Base-by-base conservation (phyloP, 768 basidiomycete species). In the Lactarius pseudohatsudake region DNA sequence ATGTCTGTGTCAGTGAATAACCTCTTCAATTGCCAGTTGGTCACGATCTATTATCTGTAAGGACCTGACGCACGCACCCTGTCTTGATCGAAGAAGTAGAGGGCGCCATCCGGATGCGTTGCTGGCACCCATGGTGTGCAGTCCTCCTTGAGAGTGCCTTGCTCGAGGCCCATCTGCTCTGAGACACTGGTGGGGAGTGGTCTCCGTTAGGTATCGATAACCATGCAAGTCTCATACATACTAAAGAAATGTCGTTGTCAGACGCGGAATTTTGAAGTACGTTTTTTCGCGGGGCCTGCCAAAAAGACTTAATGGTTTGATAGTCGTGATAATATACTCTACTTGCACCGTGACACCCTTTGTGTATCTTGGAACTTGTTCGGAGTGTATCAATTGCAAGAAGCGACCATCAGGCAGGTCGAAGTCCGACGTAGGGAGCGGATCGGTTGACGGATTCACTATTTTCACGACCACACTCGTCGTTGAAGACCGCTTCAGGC, bases 1-100 rank as follows among this genome's bases (percentile, higher is more conserved):
- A 87, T 73, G 65, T 86, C 72, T 36, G 79, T 80, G 63, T 88
- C 86, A 0, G 86, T 86, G 34, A 82, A 82, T 0, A 83, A 77
- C 61, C 77, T 79, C 83, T 85, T 20, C 28, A 30, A 4, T 56
- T 13, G 11, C 22, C 11, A 7, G 60, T n/a, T 34, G 22, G 16
- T 55, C 18, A 20, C 56, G 13, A 53, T 15, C 18, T 6, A 53
- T 22, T 36, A 63, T 40, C 7, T 11, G 22, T 5, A 15, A 58
- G 26, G 15, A 20, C 4, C 41, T 26, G 3, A 34, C 53, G 10
- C 43, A 69, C 78, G 22, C 50, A 53, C 50, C 13, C 50, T 53
- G 11, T 53, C 13, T 28, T 5, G 11, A 16, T 53, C 26, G 50
- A 26, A 53, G 22, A 53, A 53, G 50, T 53, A 53, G 6, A 53